phyloP scores from a whole-genome alignment of 495 filamentous ascomycete genomes.

The Lentithecium fluviatile region DNA sequence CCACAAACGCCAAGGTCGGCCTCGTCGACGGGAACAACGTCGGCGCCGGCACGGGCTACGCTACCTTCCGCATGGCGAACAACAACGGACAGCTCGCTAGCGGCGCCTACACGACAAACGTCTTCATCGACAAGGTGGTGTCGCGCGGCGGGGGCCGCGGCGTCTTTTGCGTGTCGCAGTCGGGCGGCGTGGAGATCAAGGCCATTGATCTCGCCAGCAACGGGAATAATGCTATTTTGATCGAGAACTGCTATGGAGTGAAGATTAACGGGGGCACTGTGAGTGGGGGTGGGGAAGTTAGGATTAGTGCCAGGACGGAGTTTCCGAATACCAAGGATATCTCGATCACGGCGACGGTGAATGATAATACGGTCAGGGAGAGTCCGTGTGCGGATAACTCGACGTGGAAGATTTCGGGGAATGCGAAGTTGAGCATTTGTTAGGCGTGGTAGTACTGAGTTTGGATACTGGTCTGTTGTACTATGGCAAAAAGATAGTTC shows the following conservation, averaged over 20 bases:
- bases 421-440: constrained; percentile 42
- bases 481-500: too few relatives aligned
- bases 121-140: constrained; percentile 47
- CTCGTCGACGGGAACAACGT: constrained; percentile 52
- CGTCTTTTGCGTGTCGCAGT: constrained; percentile 51
- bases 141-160: constrained; percentile 51
- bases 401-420: constrained; percentile 46
- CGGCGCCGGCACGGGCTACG: constrained; percentile 47
- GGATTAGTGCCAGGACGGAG: constrained; percentile 46
- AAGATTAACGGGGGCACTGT: constrained; percentile 47
- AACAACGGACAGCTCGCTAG: constrained; percentile 45
- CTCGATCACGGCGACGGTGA: constrained; percentile 44
- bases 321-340: constrained; percentile 49
- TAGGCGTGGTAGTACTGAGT: too few relatives aligned
- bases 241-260: constrained; percentile 53
- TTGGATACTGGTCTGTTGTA: too few relatives aligned
- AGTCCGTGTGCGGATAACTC: constrained; percentile 48
- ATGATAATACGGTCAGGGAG: constrained; percentile 47
- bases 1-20: constrained; percentile 45
- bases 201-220: constrained; percentile 46
- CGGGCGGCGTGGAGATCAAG: constrained; percentile 45
- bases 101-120: constrained; percentile 47
- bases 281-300: constrained; percentile 49
- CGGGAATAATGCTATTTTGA: constrained; percentile 51
- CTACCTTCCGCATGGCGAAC: constrained; percentile 50